Evolutionary conservation across 1,139 yeast genomes (phyloP), one percentile per base, ranked within the genome.

Genomic region (Scheffersomyces parashehatae): DNA sequence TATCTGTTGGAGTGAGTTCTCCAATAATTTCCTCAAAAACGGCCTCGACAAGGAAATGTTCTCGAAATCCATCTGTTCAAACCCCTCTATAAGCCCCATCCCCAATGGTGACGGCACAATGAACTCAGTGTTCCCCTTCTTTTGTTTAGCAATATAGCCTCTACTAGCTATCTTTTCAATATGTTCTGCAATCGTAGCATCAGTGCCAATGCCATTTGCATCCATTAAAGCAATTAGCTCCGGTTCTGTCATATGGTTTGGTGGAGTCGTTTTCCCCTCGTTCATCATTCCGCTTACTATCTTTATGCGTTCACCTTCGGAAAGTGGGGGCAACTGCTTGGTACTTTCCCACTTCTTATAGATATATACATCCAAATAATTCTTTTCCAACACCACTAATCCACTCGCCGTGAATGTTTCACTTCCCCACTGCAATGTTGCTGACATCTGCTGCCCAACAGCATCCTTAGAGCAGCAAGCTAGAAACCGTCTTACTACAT

Each of bases 121-220:
- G 49, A 67, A 68, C 45, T 67, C 78, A 52, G 58, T 52, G 62
- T 35, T 55, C 48, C 42, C 70, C 49, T 40, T 61, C 50, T 64
- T 72, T 53, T 43, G 68, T 52, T 84, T 83, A 12, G 68, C 67
- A 3, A 88, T 81, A 57, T 91, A 95, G 29, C 82, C 81, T 43
- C 99, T 67, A 9, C 64, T 62, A 24, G 78, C 67, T 37, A 95
- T 83, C 58, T 88, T 91, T 47, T 87, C 91, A 32, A 95, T 93
- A 63, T 95, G 99, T 36, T 93, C 99, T 0, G 99, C 99, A 68
- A 95, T 95, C 0, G 99, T 95, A 1, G 99, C 99, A 69, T 95
- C 99, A 0, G 99, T 95, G 1, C 99, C 99, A 39, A 95, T 95
- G 0, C 98, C 98, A 65, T 95, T 95, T 5, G 82, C 88, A 67